phyloP scores from a whole-genome alignment of 306 rosid genomes.

The Canavalia ensiformis region DNA sequence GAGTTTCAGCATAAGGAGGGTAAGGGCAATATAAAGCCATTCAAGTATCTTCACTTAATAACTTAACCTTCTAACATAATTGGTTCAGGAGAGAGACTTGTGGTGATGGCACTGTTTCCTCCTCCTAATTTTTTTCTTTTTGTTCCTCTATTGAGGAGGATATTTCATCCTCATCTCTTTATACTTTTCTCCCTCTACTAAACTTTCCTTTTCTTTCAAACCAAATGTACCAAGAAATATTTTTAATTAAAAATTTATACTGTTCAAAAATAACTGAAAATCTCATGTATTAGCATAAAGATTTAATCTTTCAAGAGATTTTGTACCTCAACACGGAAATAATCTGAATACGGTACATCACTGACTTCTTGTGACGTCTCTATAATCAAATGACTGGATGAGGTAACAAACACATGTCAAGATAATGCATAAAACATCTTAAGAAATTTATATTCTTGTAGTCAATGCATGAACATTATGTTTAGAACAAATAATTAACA shows the following conservation, averaged over 20 bases:
- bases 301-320: constrained; percentile 29
- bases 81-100: background rate
- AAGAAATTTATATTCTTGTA: constrained; percentile 11
- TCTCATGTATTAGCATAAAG: constrained; percentile 1
- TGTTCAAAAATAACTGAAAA: constrained; percentile 33
- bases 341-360: constrained; percentile 91
- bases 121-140: background rate
- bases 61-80: background rate
- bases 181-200: background rate
- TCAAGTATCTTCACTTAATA: too few species aligned
- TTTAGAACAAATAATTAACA: constrained; percentile 6
- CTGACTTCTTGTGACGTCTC: constrained; percentile 91
- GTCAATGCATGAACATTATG: constrained; percentile 16
- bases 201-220: background rate
- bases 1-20: too few species aligned
- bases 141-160: background rate
- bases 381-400: constrained; percentile 84
- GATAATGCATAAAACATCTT: constrained; percentile 10
- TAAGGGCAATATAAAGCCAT: too few species aligned
- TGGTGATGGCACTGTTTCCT: background rate
- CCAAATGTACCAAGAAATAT: constrained; percentile 22
- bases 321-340: constrained; percentile 92
- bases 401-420: constrained; percentile 51
- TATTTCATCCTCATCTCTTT: background rate
- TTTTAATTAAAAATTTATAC: background rate